These are phyloP conservation scores for Clathrospora elynae DNA, from an alignment of 2,329 filamentous ascomycete genomes.

Conservation along the genomic window DNA sequence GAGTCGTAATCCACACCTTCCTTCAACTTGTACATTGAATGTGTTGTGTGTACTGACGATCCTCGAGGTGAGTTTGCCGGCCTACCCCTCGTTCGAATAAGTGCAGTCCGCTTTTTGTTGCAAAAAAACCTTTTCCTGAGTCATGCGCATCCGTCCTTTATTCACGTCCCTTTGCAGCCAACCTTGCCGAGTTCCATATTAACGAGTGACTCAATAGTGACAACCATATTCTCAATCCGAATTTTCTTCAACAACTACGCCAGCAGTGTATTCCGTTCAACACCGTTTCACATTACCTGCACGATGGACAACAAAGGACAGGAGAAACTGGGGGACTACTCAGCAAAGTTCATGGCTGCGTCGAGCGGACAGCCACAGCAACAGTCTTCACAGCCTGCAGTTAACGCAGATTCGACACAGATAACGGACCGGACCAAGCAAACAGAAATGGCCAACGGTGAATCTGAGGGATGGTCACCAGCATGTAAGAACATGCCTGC, in stretches of 20 bases:
- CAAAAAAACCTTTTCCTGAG: conserved; percentile 19
- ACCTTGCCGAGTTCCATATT: conserved; percentile 30
- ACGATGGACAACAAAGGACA: conserved; percentile 18
- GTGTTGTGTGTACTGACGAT: too few relatives aligned
- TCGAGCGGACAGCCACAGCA: conserved; percentile 8
- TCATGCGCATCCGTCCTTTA: conserved; percentile 29
- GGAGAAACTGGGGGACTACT: conserved; percentile 18
- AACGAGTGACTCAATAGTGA: conserved; percentile 22
- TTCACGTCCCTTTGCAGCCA: conserved; percentile 25
- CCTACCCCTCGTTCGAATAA: too few relatives aligned
- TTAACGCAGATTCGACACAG: conserved; percentile 1
- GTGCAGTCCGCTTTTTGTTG: conserved; percentile 8
- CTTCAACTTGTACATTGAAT: too few relatives aligned
- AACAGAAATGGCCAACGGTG: conserved; percentile 7
- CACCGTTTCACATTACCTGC: not conserved
- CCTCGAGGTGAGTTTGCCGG: too few relatives aligned
- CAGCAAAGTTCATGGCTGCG: conserved; percentile 15
- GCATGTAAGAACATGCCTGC: conserved; percentile 38
- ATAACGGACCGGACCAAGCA: conserved; percentile 8
- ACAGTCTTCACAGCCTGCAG: conserved; percentile 1
- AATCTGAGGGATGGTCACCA: conserved; percentile 45
- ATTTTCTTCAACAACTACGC: too few relatives aligned
- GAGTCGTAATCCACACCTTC: too few relatives aligned
- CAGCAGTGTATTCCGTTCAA: too few relatives aligned
- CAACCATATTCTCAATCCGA: too few relatives aligned